Evolutionary conservation across 805 yeast genomes (phyloP), one percentile per base, ranked within the genome.

Genomic region (Cyberlindnera euphorbiiphila): DNA sequence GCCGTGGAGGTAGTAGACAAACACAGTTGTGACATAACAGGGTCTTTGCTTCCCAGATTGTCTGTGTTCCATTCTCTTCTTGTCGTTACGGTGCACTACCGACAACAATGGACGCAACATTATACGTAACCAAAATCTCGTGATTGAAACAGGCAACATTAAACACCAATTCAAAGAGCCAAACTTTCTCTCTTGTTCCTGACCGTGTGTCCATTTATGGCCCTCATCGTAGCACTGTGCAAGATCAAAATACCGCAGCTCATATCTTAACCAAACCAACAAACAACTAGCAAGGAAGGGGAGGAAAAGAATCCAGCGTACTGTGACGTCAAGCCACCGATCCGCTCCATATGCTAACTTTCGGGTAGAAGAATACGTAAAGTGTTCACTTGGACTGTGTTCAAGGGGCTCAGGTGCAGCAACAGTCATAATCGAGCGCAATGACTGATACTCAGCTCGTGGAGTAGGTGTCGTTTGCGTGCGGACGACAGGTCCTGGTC

Each of bases 351-450:
- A 7, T 27, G n/a, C n/a, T n/a, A n/a, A n/a, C n/a, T n/a, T n/a
- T n/a, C n/a, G n/a, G n/a, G n/a, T n/a, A n/a, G n/a, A n/a, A n/a
- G n/a, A n/a, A n/a, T n/a, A n/a, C n/a, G n/a, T n/a, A n/a, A n/a
- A 8, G 9, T 16, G 25, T 18, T 14, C 18, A 19, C 12, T 14
- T 15, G 36, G 32, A 6, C 30, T 24, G 10, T 9, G 4, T 2
- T 15, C 19, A 18, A 32, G 30, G 3, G 41, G 37, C 5, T 24
- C 17, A 7, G 41, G 41, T 4, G 34, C 16, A 3, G 29, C 35
- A 1, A 25, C 11, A 14, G 32, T 30, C 13, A 38, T 29, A 2
- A 25, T 32, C 15, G 4, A 16, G 13, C 31, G 29, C 4, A 31
- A 25, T 7, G 27, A 31, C n/a, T 22, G 31, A 7, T 19, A n/a